Base-by-base conservation (phyloP, 257 asterid genomes). In the Nemophila menziesii region DNA sequence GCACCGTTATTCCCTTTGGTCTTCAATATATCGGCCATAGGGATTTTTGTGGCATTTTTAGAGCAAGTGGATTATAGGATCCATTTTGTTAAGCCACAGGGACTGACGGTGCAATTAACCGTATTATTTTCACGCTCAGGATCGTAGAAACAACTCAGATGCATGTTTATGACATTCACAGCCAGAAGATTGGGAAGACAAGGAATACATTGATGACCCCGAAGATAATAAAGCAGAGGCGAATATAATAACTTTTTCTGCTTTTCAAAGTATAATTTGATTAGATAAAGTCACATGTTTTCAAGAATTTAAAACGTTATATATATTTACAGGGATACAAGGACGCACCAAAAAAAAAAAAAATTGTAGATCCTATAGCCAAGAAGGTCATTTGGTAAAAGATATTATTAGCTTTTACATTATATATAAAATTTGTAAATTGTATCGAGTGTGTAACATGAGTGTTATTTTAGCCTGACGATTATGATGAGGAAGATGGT, bases 141-240 rank as follows among this genome's bases (percentile, higher is more conserved):
- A 34, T 10, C 29, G 36, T 18, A 29, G 16, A 3, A 11, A 27
- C 29, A 11, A 44, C 34, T 7, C 24, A 11, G 20, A n/a, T 22
- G 2, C 14, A 5, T 44, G 16, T 20, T 39, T 20, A 24, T 39
- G 26, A 36, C 29, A 60, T 60, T 55, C 66, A 45, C 29, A 60
- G 66, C 60, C 66, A 45, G 56, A 52, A 60, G 66, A 60, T 47
- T 60, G 66, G 66, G 61, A 60, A 29, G 66, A 60, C 11, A 60
- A 48, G 8, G 66, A 60, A 39, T 60, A 46, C 29, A 53, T 60
- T 27, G 47, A 43, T 38, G 61, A 53, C 24, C 61, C 56, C 16
- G 43, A 60, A 2, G 43, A 9, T 44, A 48, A 40, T 16, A 41
- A 60, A 48, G 60, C 66, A 0, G 66, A 46, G 55, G 66, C 53